Conservation (phyloP, 2,329 filamentous ascomycete species). For the Amauroascus niger region DNA sequence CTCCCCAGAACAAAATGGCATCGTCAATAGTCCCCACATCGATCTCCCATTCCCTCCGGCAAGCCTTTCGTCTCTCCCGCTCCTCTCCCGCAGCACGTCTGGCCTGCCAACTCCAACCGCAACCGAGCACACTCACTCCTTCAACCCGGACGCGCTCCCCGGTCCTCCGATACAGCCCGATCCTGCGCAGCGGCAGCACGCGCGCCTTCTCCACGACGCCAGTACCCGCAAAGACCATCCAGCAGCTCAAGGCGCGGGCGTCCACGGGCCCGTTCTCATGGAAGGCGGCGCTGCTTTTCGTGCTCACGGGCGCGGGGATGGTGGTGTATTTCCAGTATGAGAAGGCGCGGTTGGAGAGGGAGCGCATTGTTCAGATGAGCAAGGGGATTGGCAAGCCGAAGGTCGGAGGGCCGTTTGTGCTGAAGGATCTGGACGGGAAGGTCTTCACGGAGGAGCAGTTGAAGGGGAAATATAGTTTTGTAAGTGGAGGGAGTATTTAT, state of each 20-base stretch:
- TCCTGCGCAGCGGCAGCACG: not conserved
- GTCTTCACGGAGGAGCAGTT: slow-evolving; percentile 69
- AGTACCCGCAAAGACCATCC: slow-evolving; percentile 30
- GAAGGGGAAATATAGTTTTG: slow-evolving; percentile 65
- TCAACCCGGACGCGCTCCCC: not conserved
- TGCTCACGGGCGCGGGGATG: slow-evolving; percentile 64
- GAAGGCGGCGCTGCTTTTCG: slow-evolving; percentile 79
- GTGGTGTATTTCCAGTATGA: slow-evolving; percentile 89
- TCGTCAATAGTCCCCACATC: not conserved
- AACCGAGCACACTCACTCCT: not conserved
- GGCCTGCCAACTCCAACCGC: not conserved
- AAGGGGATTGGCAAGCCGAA: slow-evolving; percentile 90
- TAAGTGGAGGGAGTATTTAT: slow-evolving; percentile 21
- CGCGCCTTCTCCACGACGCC: slow-evolving; percentile 25
- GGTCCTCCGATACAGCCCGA: not conserved
- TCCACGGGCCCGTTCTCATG: slow-evolving; percentile 67
- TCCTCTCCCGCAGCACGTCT: not conserved
- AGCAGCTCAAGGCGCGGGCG: slow-evolving; percentile 33
- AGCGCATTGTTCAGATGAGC: slow-evolving; percentile 78
- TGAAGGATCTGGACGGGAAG: slow-evolving; percentile 72
- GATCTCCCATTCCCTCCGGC: slow-evolving; percentile 2
- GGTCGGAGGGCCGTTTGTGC: slow-evolving; percentile 76
- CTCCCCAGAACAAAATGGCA: slow-evolving; percentile 2
- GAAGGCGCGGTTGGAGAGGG: slow-evolving; percentile 81
- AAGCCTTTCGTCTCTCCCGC: slow-evolving; percentile 4